phyloP scores from a whole-genome alignment of 768 basidiomycete genomes.

The Hygrocybe punicea region DNA sequence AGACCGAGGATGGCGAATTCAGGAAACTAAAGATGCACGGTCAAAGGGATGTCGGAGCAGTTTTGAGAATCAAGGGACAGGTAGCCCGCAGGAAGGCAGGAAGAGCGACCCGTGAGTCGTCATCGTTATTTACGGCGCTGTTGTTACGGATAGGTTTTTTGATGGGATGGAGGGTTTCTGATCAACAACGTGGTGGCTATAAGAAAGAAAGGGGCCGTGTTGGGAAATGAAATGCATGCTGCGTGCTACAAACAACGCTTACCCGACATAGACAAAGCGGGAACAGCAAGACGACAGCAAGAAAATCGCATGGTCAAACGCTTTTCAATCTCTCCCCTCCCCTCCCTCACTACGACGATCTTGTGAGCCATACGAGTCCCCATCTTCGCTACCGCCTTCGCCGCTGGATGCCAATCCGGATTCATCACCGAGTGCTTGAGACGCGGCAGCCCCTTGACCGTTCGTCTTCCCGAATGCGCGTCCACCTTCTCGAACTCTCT shows the following conservation, averaged over 20 bases:
- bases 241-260: neutral
- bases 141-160: too few relatives aligned
- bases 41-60: too few relatives aligned
- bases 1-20: too few relatives aligned
- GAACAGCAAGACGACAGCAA: neutral
- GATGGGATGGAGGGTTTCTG: too few relatives aligned
- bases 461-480: constrained; percentile 13
- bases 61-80: too few relatives aligned
- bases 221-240: neutral
- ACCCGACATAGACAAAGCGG: neutral
- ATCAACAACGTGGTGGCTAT: too few relatives aligned
- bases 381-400: constrained; percentile 18
- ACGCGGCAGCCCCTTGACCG: neutral
- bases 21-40: too few relatives aligned
- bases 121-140: too few relatives aligned
- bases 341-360: constrained; percentile 15
- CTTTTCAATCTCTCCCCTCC: constrained; percentile 10
- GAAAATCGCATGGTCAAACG: neutral
- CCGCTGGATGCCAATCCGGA: constrained; percentile 11
- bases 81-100: too few relatives aligned
- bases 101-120: too few relatives aligned
- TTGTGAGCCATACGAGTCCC: constrained; percentile 19
- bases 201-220: too few relatives aligned
- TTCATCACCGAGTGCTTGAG: constrained; percentile 7
- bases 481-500: constrained; percentile 29